phyloP scores from a whole-genome alignment of 1,139 yeast genomes.

The Eremothecium gossypii region DNA sequence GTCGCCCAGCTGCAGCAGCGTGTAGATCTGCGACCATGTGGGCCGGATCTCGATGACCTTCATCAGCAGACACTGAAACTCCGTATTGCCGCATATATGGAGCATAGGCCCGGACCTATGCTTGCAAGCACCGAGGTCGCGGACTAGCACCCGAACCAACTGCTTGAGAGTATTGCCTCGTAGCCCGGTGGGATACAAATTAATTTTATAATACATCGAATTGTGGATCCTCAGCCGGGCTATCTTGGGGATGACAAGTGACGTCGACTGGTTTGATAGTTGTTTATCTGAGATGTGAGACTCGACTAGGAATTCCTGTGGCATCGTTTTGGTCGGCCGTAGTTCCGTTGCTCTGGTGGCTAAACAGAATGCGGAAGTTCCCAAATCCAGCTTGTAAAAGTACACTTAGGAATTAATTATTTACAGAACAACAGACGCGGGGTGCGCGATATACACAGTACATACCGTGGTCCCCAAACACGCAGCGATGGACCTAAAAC shows the following conservation, averaged over 20 bases:
- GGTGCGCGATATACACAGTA: no score
- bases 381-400: no score
- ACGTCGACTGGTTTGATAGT: slow-evolving; percentile 28
- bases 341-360: no score
- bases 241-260: slow-evolving; percentile 28
- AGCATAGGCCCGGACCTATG: slow-evolving; percentile 12
- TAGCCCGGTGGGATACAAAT: slow-evolving; percentile 18
- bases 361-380: no score
- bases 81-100: slow-evolving; percentile 25
- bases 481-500: slow-evolving; percentile 27
- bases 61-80: slow-evolving; percentile 28
- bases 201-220: slow-evolving; percentile 25
- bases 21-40: slow-evolving; percentile 21
- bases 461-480: no score
- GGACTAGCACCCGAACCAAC: slow-evolving; percentile 15
- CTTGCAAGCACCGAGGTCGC: slow-evolving; percentile 22
- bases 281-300: slow-evolving; percentile 23
- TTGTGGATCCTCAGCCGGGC: slow-evolving; percentile 26
- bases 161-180: slow-evolving; percentile 25
- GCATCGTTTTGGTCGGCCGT: slow-evolving; percentile 12
- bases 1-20: slow-evolving; percentile 11
- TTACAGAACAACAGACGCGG: slow-evolving; percentile 1
- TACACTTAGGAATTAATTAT: slow-evolving; percentile 1
- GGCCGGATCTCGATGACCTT: slow-evolving; percentile 28
- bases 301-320: slow-evolving; percentile 26